Conservation (phyloP, 2,329 filamentous ascomycete genomes). For the Microcera coccophila region DNA sequence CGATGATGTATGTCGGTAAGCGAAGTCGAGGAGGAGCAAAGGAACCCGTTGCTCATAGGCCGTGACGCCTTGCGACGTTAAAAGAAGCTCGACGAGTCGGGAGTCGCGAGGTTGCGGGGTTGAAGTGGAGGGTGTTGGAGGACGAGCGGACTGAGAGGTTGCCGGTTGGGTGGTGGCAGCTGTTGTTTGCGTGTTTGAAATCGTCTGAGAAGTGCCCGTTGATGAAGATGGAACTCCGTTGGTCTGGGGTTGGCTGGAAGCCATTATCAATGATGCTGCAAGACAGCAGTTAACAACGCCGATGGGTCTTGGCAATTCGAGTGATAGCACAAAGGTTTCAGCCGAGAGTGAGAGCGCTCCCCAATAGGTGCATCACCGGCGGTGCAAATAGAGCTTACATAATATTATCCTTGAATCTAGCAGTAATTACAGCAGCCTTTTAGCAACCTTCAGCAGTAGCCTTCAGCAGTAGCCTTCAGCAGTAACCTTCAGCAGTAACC, state of each 20-base stretch:
- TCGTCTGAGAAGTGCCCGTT: conserved; percentile 35
- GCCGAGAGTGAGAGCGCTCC: no score
- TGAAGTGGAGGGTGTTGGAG: conserved; percentile 34
- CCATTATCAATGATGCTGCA: conserved; percentile 23
- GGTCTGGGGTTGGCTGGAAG: conserved; percentile 44
- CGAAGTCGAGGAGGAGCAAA: conserved; percentile 78
- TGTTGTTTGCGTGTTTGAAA: conserved; percentile 35
- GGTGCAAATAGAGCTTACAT: no score
- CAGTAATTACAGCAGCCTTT: no score
- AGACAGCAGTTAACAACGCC: conserved; percentile 1
- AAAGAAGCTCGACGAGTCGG: conserved; percentile 73
- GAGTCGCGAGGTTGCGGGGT: conserved; percentile 69
- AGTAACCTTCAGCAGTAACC: no score
- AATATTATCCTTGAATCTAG: no score
- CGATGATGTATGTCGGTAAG: conserved; percentile 74
- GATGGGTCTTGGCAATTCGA: background rate
- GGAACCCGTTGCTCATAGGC: conserved; percentile 80
- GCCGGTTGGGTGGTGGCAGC: conserved; percentile 27
- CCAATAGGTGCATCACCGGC: no score
- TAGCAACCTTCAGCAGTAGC: no score
- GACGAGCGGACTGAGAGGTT: conserved; percentile 22
- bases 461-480: no score
- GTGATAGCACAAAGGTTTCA: no score
- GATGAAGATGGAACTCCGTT: conserved; percentile 50
- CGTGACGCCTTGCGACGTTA: conserved; percentile 73